Conservation (phyloP, 345 rosid genomes). For the Camelina neglecta region DNA sequence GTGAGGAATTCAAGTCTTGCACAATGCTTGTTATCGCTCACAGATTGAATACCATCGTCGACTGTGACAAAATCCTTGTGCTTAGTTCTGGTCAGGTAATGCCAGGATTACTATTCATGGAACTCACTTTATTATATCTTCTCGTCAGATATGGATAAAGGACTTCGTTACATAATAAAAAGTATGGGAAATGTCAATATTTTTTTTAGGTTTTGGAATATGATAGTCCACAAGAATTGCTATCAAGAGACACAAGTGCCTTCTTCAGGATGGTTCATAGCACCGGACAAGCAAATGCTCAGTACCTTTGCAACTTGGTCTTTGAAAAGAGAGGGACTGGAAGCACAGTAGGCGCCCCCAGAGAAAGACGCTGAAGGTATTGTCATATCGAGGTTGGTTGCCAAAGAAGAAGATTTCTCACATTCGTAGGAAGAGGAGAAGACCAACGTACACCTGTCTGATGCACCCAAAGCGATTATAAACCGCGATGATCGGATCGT, state of each 20-base stretch:
- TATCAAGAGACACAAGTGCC: slow-evolving; percentile 60
- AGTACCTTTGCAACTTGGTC: slow-evolving; percentile 67
- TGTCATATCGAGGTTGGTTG: too few species aligned
- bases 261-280: slow-evolving; percentile 79
- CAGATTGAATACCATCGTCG: slow-evolving; percentile 84
- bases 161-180: neutral
- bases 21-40: slow-evolving; percentile 93
- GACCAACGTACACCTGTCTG: too few species aligned
- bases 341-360: too few species aligned
- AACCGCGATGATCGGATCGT: too few species aligned
- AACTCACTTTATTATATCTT: neutral
- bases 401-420: too few species aligned
- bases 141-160: neutral
- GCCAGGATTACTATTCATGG: slow-evolving; percentile 5
- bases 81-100: slow-evolving; percentile 87
- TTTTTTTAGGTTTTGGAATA: slow-evolving; percentile 67
- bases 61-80: slow-evolving; percentile 77
- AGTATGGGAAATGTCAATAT: slow-evolving; percentile 2
- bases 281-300: slow-evolving; percentile 77
- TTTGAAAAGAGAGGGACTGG: slow-evolving; percentile 45
- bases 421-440: too few species aligned
- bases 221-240: slow-evolving; percentile 67
- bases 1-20: slow-evolving; percentile 87
- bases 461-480: too few species aligned
- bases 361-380: too few species aligned